These are phyloP conservation scores for Trichoderma arundinaceum DNA, from an alignment of 2,329 filamentous ascomycete genomes.

Conservation along the genomic window DNA sequence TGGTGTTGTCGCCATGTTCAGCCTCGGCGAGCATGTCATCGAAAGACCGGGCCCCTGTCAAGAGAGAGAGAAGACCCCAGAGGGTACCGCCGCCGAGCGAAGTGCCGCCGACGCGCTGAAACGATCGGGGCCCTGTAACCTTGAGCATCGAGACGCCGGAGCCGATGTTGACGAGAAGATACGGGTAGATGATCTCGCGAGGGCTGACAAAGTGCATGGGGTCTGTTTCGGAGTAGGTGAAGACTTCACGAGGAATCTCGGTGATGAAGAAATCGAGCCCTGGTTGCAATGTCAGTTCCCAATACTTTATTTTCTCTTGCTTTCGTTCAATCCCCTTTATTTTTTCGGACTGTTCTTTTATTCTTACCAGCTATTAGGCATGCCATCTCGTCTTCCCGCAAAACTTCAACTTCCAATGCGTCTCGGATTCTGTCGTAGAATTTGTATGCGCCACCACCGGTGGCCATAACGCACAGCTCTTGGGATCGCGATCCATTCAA, in stretches of 20 bases:
- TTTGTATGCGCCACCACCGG: constrained; percentile 93
- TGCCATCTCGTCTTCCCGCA: constrained; percentile 97
- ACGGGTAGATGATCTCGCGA: constrained; percentile 85
- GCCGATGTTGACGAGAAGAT: constrained; percentile 96
- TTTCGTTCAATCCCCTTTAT: too few relatives aligned
- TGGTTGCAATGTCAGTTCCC: constrained; percentile 42
- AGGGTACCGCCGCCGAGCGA: constrained; percentile 96
- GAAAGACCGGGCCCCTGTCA: constrained; percentile 94
- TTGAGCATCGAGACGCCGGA: constrained; percentile 98
- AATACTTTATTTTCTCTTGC: not conserved
- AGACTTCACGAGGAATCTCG: constrained; percentile 95
- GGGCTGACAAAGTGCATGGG: constrained; percentile 88
- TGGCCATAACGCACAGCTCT: constrained; percentile 91
- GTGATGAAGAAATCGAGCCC: constrained; percentile 99
- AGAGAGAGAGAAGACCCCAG: constrained; percentile 88
- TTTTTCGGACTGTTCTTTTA: not conserved
- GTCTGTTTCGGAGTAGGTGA: constrained; percentile 89
- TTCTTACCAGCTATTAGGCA: constrained; percentile 86
- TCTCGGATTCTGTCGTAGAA: constrained; percentile 92
- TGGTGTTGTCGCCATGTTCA: constrained; percentile 86
- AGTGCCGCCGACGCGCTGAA: constrained; percentile 90
- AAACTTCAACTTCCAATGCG: constrained; percentile 82
- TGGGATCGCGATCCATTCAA: constrained; percentile 73
- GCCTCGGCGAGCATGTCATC: constrained; percentile 96
- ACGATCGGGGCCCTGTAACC: constrained; percentile 85